phyloP scores from a whole-genome alignment of 1,139 yeast species.

The Lodderomyces parapsilosis region DNA sequence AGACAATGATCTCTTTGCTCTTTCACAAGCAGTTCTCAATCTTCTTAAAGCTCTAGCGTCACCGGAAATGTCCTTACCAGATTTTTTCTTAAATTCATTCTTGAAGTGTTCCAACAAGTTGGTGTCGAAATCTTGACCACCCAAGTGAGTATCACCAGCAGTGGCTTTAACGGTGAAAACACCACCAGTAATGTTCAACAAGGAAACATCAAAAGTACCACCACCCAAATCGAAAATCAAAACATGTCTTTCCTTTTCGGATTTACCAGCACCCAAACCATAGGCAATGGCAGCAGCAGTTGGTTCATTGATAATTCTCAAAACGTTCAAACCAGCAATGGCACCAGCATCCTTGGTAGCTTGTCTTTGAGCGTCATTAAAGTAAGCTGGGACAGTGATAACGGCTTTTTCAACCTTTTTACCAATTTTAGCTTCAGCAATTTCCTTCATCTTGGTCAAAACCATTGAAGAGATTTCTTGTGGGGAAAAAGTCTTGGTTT shows the following conservation, averaged over 20 bases:
- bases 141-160: conserved; percentile 99
- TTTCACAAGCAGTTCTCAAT: conserved; percentile 98
- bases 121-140: conserved; percentile 99
- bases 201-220: conserved; percentile 98
- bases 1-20: conserved; percentile 98
- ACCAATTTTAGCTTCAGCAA: conserved; percentile 94
- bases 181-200: conserved; percentile 97
- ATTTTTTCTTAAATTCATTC: conserved; percentile 95
- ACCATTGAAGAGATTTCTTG: conserved; percentile 98
- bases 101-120: conserved; percentile 92
- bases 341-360: conserved; percentile 99
- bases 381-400: conserved; percentile 95
- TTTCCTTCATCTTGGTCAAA: conserved; percentile 96
- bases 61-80: conserved; percentile 85
- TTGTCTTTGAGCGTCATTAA: conserved; percentile 97
- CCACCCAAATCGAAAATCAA: conserved; percentile 97
- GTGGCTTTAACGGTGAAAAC: conserved; percentile 99
- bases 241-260: conserved; percentile 83
- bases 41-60: conserved; percentile 98
- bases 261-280: conserved; percentile 96
- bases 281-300: conserved; percentile 98
- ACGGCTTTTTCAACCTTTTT: conserved; percentile 93
- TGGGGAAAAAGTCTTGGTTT: conserved; percentile 92
- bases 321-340: conserved; percentile 93
- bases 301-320: conserved; percentile 96